phyloP scores from a whole-genome alignment of 768 basidiomycete species.

The Psilocybe cubensis region DNA sequence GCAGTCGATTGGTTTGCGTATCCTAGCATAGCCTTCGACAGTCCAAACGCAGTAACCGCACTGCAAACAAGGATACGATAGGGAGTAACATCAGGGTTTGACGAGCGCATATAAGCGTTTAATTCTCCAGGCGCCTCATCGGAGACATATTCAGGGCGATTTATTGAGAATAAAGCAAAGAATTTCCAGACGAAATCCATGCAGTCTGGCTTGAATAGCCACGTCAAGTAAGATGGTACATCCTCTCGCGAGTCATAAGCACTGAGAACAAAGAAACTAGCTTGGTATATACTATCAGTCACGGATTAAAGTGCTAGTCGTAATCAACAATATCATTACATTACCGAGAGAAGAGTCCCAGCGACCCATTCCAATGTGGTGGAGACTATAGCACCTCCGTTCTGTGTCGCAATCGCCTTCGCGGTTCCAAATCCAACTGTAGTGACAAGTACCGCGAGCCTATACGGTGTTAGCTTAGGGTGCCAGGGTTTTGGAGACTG shows the following conservation, averaged over 20 bases:
- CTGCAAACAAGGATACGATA: constrained; percentile 14
- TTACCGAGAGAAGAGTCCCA: constrained; percentile 8
- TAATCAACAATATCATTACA: constrained; percentile 5
- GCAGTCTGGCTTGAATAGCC: constrained; percentile 13
- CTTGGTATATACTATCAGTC: background rate
- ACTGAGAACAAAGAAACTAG: constrained; percentile 4
- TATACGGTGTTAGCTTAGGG: constrained; percentile 17
- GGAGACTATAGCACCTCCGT: constrained; percentile 3
- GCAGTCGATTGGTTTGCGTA: constrained; percentile 4
- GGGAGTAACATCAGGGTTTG: constrained; percentile 2
- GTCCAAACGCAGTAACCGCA: constrained; percentile 5
- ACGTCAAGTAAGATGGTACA: background rate
- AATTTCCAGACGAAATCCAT: constrained; percentile 7
- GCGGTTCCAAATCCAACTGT: constrained; percentile 6
- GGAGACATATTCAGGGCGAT: constrained; percentile 1
- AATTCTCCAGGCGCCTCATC: background rate
- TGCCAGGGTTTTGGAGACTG: constrained; percentile 2
- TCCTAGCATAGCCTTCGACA: constrained; percentile 8
- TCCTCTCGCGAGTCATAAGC: background rate
- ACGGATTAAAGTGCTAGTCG: background rate
- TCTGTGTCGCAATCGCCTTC: constrained; percentile 8
- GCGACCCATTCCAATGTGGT: constrained; percentile 17
- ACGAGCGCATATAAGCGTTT: background rate
- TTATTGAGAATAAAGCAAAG: background rate
- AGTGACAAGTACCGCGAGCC: constrained; percentile 1